Evolutionary conservation across 495 filamentous ascomycete genomes (phyloP), one percentile per base, ranked within the genome.

Genomic region (Penicillium simplicissimum): DNA sequence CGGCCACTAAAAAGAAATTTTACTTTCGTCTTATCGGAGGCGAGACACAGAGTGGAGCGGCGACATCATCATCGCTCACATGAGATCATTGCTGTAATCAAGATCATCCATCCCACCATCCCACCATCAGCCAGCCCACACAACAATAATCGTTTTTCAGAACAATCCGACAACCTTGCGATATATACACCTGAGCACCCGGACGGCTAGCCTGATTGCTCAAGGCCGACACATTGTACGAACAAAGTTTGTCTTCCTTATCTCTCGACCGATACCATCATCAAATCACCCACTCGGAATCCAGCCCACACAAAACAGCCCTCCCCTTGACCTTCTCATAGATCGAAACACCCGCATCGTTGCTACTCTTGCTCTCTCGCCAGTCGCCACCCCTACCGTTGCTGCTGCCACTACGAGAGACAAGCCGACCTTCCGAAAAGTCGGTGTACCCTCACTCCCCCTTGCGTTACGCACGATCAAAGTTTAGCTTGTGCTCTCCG

Each of bases 41-140:
- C 69, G 53, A 67, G 53, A 67, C 40, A n/a, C 43, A 14, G 40
- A 67, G 71, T 72, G 71, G 69, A 74, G 67, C 67, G 69, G 69
- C 69, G 69, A 72, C 71, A 72, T 72, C 71, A 74, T 74, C 69
- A 72, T 70, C 63, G 60, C 21, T 61, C 40, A 33, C 52, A 66
- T 61, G 60, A 60, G 65, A 58, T 67, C 60, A 68, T 70, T 62
- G 40, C 55, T 52, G 33, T 35, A 52, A 53, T 53, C 31, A 36
- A 57, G 61, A 57, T 64, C 61, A 43, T 73, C 61, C 62, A 56
- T 59, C 61, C 60, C 48, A 58, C 58, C 10, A 23, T 49, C 28
- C 13, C 47, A 51, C 37, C 61, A 63, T 52, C 45, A 55, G 23
- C 45, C 53, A 40, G 47, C 11, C 14, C 48, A 48, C 56, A 43